Percentiles rank a stretch among this genome's conserved stretches.
Evolutionary conservation across 805 yeast genomes (phyloP).

Genomic region (Candida cerambycidarum): DNA sequence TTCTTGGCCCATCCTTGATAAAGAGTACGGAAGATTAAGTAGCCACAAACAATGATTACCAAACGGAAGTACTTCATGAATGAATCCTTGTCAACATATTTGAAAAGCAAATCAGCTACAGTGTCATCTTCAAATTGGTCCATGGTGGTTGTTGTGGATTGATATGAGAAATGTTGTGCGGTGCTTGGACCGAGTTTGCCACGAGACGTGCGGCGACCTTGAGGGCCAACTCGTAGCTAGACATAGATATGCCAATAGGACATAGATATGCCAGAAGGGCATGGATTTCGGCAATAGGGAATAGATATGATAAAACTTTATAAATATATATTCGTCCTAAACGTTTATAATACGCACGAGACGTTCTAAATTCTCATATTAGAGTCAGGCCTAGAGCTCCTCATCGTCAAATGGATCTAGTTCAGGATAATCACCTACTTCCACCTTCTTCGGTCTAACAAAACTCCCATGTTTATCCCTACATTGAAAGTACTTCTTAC

Average conservation of each 20-base stretch:
- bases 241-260: too few species aligned
- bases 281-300: too few species aligned
- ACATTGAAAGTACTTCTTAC: constrained; percentile 58
- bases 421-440: constrained; percentile 67
- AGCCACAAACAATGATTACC: constrained; percentile 59
- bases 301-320: too few species aligned
- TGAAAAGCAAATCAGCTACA: constrained; percentile 32
- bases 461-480: constrained; percentile 70
- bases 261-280: too few species aligned
- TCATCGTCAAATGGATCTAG: constrained; percentile 32
- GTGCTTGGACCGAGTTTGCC: not conserved
- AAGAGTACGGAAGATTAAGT: constrained; percentile 56
- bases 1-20: constrained; percentile 57
- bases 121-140: constrained; percentile 5
- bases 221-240: too few species aligned
- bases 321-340: too few species aligned
- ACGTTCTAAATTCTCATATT: too few species aligned
- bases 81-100: constrained; percentile 38
- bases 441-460: constrained; percentile 66
- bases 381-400: too few species aligned
- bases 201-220: too few species aligned
- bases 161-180: not conserved
- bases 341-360: too few species aligned
- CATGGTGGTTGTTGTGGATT: constrained; percentile 1
- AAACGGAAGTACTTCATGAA: constrained; percentile 48